Evolutionary conservation across 768 basidiomycete species (phyloP).

Genomic region (Leccinum obscurum): DNA sequence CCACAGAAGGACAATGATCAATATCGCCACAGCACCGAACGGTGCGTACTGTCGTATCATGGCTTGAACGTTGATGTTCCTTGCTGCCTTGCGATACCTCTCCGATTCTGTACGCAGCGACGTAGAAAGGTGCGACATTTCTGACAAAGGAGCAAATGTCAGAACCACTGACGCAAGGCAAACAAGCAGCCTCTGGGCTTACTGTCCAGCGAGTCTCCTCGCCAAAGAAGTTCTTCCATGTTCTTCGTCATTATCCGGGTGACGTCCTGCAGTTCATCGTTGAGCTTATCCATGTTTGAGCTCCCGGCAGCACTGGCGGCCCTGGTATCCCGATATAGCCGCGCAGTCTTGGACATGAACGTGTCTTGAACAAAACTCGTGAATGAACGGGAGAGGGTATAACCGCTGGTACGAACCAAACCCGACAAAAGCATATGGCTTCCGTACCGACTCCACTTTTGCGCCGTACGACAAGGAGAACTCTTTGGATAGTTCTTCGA

Average conservation of each 20-base stretch:
- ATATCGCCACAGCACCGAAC: slow-evolving; percentile 74
- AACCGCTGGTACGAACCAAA: slow-evolving; percentile 68
- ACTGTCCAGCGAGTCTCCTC: slow-evolving; percentile 97
- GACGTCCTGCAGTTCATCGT: slow-evolving; percentile 96
- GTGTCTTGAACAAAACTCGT: slow-evolving; percentile 62
- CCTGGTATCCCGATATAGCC: slow-evolving; percentile 92
- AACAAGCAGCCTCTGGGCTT: slow-evolving; percentile 31
- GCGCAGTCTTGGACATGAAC: slow-evolving; percentile 97
- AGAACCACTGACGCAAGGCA: background rate
- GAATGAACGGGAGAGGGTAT: slow-evolving; percentile 2
- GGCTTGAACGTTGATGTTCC: slow-evolving; percentile 91
- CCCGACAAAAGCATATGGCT: slow-evolving; percentile 99
- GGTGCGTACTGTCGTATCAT: slow-evolving; percentile 97
- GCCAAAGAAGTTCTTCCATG: slow-evolving; percentile 98
- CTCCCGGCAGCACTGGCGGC: slow-evolving; percentile 68
- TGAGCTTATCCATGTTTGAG: slow-evolving; percentile 80
- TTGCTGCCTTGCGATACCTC: slow-evolving; percentile 94
- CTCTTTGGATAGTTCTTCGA: slow-evolving; percentile 96
- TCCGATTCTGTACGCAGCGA: slow-evolving; percentile 95
- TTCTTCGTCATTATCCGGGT: slow-evolving; percentile 99
- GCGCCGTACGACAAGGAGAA: slow-evolving; percentile 90
- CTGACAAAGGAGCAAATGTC: slow-evolving; percentile 39
- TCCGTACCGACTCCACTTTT: slow-evolving; percentile 87
- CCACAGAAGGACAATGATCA: slow-evolving; percentile 75
- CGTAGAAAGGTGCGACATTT: slow-evolving; percentile 96